phyloP scores from a whole-genome alignment of 2,329 filamentous ascomycete species.

The Fusarium sp. region DNA sequence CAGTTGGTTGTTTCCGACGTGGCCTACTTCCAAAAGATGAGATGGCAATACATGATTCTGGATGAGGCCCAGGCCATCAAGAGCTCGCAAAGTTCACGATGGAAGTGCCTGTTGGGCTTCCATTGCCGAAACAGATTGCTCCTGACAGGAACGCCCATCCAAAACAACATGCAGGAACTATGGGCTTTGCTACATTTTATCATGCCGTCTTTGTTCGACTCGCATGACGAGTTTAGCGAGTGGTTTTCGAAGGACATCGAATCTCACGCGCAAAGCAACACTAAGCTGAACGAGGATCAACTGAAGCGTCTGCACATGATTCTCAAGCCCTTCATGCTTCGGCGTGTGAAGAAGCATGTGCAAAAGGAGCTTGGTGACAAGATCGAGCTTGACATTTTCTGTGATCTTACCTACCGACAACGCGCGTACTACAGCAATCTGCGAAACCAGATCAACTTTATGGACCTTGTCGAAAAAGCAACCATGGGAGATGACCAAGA shows the following conservation, averaged over 20 bases:
- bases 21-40: slow-evolving; percentile 98
- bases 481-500: slow-evolving; percentile 94
- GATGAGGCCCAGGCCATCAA: slow-evolving; percentile 99
- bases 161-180: slow-evolving; percentile 99
- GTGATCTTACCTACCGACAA: slow-evolving; percentile 95
- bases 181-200: slow-evolving; percentile 99
- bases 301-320: slow-evolving; percentile 98
- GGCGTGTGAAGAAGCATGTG: slow-evolving; percentile 99
- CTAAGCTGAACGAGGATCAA: slow-evolving; percentile 99
- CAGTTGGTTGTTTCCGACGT: slow-evolving; percentile 96
- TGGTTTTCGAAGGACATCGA: slow-evolving; percentile 98
- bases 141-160: slow-evolving; percentile 95
- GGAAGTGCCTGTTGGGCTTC: slow-evolving; percentile 95
- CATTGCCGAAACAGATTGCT: slow-evolving; percentile 94
- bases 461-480: slow-evolving; percentile 98
- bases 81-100: slow-evolving; percentile 93
- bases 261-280: slow-evolving; percentile 97
- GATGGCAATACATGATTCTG: slow-evolving; percentile 99
- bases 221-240: slow-evolving; percentile 90
- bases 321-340: slow-evolving; percentile 98
- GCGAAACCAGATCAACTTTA: slow-evolving; percentile 96
- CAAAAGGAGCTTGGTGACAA: slow-evolving; percentile 99
- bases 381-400: slow-evolving; percentile 96
- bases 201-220: slow-evolving; percentile 98
- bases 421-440: slow-evolving; percentile 92